Evolutionary conservation across 169 alveolate genomes (phyloP).

Genomic region (Pseudocohnilembus persalinus): DNA sequence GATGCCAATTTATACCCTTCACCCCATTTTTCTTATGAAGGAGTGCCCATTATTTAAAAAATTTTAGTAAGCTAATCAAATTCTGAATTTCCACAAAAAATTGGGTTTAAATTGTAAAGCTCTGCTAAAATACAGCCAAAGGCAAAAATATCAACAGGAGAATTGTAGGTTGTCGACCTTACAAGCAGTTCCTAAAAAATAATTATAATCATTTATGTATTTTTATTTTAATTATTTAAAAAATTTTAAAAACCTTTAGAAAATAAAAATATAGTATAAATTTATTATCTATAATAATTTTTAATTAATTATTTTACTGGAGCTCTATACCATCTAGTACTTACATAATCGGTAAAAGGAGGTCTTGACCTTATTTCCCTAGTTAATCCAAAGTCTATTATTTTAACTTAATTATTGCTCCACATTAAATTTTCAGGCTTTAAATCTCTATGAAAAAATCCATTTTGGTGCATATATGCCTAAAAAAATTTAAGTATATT

Average conservation of each 20-base stretch:
- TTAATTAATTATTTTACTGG: constrained; percentile 72
- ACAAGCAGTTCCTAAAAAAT: constrained; percentile 62
- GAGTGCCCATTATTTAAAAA: constrained; percentile 83
- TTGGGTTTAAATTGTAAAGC: constrained; percentile 52
- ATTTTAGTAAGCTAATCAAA: constrained; percentile 73
- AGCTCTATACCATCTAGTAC: constrained; percentile 88
- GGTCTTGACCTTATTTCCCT: constrained; percentile 81
- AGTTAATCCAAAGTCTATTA: constrained; percentile 88
- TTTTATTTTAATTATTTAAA: no score
- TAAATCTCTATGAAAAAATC: constrained; percentile 87
- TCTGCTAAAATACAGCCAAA: constrained; percentile 75
- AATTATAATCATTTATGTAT: no score
- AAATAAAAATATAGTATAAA: not conserved
- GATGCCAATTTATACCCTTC: constrained; percentile 77
- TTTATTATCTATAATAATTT: constrained; percentile 53
- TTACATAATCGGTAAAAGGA: constrained; percentile 87
- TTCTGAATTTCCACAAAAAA: constrained; percentile 81
- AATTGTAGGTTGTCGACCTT: constrained; percentile 67
- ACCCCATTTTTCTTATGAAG: constrained; percentile 79
- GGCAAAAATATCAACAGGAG: constrained; percentile 81
- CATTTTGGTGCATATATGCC: constrained; percentile 82
- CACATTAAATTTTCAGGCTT: constrained; percentile 86
- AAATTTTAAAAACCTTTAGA: no score
- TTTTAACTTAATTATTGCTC: constrained; percentile 72
- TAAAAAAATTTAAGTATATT: no score